Percentiles rank a stretch among this genome's conserved stretches.
Conservation (phyloP, 1,284 basidiomycete species). For the Apiotrichum domesticum region DNA sequence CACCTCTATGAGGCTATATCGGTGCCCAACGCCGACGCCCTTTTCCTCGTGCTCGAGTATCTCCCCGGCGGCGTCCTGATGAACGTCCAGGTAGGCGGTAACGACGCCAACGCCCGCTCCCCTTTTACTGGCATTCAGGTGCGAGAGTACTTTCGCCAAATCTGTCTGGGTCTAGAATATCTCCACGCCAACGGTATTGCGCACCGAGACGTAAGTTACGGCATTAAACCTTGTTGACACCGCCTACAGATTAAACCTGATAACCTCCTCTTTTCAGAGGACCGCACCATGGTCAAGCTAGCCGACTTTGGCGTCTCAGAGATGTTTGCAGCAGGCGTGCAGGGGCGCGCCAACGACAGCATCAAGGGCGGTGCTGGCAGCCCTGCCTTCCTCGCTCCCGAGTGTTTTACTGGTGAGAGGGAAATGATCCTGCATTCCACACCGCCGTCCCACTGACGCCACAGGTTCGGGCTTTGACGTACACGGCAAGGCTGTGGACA, state of each 20-base stretch:
- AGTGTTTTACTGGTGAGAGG: slow-evolving; percentile 40
- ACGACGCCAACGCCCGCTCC: slow-evolving; percentile 37
- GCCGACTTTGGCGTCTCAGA: slow-evolving; percentile 57
- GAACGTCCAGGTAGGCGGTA: slow-evolving; percentile 44
- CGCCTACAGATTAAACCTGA: slow-evolving; percentile 50
- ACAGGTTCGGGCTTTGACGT: slow-evolving; percentile 21
- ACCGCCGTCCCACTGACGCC: neutral
- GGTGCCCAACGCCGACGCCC: slow-evolving; percentile 50
- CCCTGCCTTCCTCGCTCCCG: slow-evolving; percentile 56
- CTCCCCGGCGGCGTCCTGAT: slow-evolving; percentile 52
- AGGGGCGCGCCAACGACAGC: too few relatives aligned
- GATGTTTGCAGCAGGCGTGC: slow-evolving; percentile 50
- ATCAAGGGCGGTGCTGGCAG: slow-evolving; percentile 50
- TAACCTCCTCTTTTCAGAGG: slow-evolving; percentile 52
- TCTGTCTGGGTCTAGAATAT: slow-evolving; percentile 52
- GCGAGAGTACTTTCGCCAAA: slow-evolving; percentile 52
- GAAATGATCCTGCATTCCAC: too few relatives aligned
- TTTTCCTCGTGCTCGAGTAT: slow-evolving; percentile 53
- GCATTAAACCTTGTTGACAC: neutral
- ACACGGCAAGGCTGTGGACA: slow-evolving; percentile 52
- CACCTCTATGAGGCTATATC: slow-evolving; percentile 54
- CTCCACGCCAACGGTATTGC: slow-evolving; percentile 54
- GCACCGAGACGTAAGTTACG: slow-evolving; percentile 47
- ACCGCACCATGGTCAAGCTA: slow-evolving; percentile 52
- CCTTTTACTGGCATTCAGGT: slow-evolving; percentile 30